Evolutionary conservation across 2,329 filamentous ascomycete genomes (phyloP).

Genomic region (Cercospora sp.): DNA sequence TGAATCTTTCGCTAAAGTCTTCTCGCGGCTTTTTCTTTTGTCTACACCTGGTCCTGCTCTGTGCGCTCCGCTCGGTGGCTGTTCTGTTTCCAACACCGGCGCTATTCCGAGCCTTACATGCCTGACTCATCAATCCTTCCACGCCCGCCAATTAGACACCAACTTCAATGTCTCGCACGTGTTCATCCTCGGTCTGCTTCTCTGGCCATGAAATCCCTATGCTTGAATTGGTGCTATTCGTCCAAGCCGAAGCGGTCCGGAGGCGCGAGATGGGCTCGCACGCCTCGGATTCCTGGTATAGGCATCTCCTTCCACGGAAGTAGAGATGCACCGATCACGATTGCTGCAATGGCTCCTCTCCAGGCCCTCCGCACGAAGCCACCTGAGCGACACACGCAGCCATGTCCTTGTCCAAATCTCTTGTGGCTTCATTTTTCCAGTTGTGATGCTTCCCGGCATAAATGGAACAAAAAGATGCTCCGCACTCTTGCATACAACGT

Average conservation of each 20-base stretch:
- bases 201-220: neutral
- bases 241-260: neutral
- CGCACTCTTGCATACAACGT: neutral
- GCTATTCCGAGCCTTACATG: neutral
- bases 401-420: neutral
- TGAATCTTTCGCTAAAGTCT: neutral
- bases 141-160: neutral
- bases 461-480: neutral
- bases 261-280: neutral
- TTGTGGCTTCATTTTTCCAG: neutral
- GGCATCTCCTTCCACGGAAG: neutral
- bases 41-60: neutral
- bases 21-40: neutral
- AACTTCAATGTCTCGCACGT: neutral
- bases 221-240: neutral
- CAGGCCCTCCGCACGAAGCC: neutral
- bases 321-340: neutral
- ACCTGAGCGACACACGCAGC: neutral
- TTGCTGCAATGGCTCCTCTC: neutral
- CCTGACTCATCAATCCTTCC: neutral
- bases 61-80: neutral
- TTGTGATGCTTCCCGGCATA: neutral
- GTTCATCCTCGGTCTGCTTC: neutral
- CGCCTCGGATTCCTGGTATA: neutral
- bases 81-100: neutral